Evolutionary conservation across 2,329 filamentous ascomycete genomes (phyloP).

Genomic region (Fusarium subglutinans): DNA sequence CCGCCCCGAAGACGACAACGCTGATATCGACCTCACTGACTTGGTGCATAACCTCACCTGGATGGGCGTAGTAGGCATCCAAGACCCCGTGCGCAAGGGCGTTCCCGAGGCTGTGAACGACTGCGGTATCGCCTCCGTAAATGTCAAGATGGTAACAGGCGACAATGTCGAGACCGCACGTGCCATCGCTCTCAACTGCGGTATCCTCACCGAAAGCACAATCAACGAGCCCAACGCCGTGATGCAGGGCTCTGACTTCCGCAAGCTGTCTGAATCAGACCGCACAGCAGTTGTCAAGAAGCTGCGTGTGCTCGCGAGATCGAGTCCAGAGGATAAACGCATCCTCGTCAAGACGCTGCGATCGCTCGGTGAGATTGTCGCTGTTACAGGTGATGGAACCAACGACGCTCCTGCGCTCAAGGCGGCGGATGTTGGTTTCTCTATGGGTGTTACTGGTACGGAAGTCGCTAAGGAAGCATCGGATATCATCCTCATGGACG

Average conservation of each 20-base stretch:
- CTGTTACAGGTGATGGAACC: conserved; percentile 73
- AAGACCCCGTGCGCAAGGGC: conserved; percentile 71
- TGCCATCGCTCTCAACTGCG: conserved; percentile 55
- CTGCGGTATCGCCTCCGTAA: conserved; percentile 71
- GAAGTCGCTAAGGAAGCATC: conserved; percentile 73
- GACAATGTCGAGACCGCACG: conserved; percentile 57
- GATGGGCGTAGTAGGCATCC: conserved; percentile 67
- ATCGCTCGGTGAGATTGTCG: conserved; percentile 72
- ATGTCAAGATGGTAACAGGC: conserved; percentile 71
- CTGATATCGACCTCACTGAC: conserved; percentile 58
- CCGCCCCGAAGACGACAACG: conserved; percentile 65
- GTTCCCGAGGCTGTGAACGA: conserved; percentile 70
- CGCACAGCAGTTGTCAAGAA: conserved; percentile 64
- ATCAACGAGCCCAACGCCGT: conserved; percentile 54
- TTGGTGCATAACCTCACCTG: conserved; percentile 55
- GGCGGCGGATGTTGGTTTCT: conserved; percentile 73
- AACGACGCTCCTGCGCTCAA: conserved; percentile 74
- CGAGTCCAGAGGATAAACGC: conserved; percentile 75
- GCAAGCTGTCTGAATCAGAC: conserved; percentile 62
- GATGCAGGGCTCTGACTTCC: conserved; percentile 65
- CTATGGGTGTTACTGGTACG: conserved; percentile 73
- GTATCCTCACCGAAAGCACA: conserved; percentile 67
- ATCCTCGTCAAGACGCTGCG: conserved; percentile 71
- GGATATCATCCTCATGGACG: conserved; percentile 72
- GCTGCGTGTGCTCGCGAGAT: conserved; percentile 73